Percentiles rank a stretch among this genome's conserved stretches.
These are phyloP conservation scores for Fomes fomentarius DNA, from an alignment of 1,284 basidiomycete species.

Conservation along the genomic window DNA sequence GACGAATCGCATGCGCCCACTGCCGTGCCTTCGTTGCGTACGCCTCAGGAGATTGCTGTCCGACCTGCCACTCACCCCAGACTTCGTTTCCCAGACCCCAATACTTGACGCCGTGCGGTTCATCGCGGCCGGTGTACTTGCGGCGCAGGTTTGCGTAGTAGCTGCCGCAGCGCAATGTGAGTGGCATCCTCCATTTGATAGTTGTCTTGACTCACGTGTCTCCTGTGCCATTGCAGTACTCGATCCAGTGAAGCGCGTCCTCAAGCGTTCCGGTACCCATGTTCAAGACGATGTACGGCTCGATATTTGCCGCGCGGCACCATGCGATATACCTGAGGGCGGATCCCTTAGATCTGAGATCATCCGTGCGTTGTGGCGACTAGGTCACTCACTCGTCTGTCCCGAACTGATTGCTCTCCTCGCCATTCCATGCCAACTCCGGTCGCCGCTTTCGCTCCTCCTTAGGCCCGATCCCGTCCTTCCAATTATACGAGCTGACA, in stretches of 20 bases:
- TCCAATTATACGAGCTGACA: slow-evolving; percentile 69
- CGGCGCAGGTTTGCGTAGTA: slow-evolving; percentile 65
- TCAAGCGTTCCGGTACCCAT: slow-evolving; percentile 69
- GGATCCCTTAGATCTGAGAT: not conserved
- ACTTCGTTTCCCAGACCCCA: slow-evolving; percentile 50
- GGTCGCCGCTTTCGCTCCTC: slow-evolving; percentile 55
- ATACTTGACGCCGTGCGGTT: slow-evolving; percentile 51
- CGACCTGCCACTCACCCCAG: slow-evolving; percentile 71
- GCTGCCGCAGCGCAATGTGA: slow-evolving; percentile 33
- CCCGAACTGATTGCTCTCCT: slow-evolving; percentile 69
- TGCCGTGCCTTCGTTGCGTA: slow-evolving; percentile 62
- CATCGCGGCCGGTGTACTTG: slow-evolving; percentile 55
- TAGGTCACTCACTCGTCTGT: slow-evolving; percentile 48
- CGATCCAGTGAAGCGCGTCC: slow-evolving; percentile 67
- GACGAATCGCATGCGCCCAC: slow-evolving; percentile 66
- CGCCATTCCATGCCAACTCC: slow-evolving; percentile 68
- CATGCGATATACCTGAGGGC: slow-evolving; percentile 48
- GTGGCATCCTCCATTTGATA: too few relatives aligned
- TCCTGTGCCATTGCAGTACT: slow-evolving; percentile 61
- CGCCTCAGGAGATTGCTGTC: slow-evolving; percentile 59
- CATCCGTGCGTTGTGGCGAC: not conserved
- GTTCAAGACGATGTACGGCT: slow-evolving; percentile 68
- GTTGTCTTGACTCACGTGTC: slow-evolving; percentile 35
- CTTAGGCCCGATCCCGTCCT: slow-evolving; percentile 65
- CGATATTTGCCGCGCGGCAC: slow-evolving; percentile 51